These are phyloP conservation scores for Zoysia matrella DNA, from an alignment of 202 grass and related monocot genomes.

Conservation along the genomic window DNA sequence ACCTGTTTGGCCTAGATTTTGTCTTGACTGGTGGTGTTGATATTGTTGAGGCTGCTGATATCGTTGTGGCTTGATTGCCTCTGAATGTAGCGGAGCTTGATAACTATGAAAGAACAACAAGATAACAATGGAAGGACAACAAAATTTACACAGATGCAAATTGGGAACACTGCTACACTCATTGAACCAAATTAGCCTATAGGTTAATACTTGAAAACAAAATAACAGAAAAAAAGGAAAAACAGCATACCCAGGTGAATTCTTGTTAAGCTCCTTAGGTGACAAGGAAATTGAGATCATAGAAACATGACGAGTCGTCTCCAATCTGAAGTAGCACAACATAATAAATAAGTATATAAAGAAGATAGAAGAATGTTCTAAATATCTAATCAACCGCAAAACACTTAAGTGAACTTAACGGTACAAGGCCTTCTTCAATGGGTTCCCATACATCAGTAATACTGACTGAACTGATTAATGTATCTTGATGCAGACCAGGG, in stretches of 20 bases:
- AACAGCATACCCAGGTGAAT: constrained; percentile 68
- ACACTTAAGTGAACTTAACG: constrained; percentile 68
- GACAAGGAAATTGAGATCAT: constrained; percentile 95
- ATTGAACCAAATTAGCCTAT: neutral
- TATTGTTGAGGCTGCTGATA: constrained; percentile 77
- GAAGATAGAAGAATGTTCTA: neutral
- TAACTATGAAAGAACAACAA: constrained; percentile 53
- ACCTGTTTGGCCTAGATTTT: constrained; percentile 66
- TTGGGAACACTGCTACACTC: neutral
- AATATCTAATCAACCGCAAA: constrained; percentile 26
- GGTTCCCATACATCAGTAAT: constrained; percentile 99
- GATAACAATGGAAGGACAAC: neutral
- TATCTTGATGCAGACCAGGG: constrained; percentile 91
- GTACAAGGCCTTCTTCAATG: constrained; percentile 97
- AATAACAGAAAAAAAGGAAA: constrained; percentile 6
- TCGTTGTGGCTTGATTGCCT: constrained; percentile 67
- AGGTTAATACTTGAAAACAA: neutral
- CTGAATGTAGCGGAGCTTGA: constrained; percentile 79
- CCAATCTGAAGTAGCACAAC: constrained; percentile 64
- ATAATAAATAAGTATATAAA: constrained; percentile 18
- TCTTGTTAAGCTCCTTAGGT: constrained; percentile 71
- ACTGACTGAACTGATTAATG: constrained; percentile 90
- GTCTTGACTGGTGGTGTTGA: constrained; percentile 78
- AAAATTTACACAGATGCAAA: constrained; percentile 11
- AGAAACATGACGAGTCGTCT: constrained; percentile 98